Evolutionary conservation across 2,329 filamentous ascomycete genomes (phyloP), one percentile per base, ranked within the genome.

Genomic region (Xenoacremonium recifei): DNA sequence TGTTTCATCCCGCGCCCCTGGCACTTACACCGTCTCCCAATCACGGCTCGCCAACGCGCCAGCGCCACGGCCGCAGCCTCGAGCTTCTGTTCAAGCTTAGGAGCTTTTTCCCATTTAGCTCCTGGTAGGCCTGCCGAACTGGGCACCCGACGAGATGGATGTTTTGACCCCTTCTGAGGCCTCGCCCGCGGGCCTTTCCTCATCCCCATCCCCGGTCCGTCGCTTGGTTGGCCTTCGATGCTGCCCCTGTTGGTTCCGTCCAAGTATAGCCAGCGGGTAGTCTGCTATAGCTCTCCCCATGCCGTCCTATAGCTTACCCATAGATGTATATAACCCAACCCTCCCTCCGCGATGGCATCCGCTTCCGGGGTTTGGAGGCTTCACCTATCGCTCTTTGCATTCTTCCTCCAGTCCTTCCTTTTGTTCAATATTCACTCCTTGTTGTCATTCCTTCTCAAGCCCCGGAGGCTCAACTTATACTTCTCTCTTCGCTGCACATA

Each of bases 341-440:
- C 29, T 31, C 29, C 29, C n/a, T 31, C 7, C 29, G 7, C n/a
- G n/a, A n/a, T n/a, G n/a, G n/a, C 29, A 31, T 31, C 29, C 29
- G 29, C 7, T n/a, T 31, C 17, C 29, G 29, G 29, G 17, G 6
- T 31, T 6, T 31, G n/a, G 29, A 15, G 29, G 7, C n/a, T 31
- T 15, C 7, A 9, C 29, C n/a, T 10, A 10, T 15, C 7, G n/a
- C 7, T 19, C 37, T 39, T 39, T 39, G 11, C 17, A 25, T 41
- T 20, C 29, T 38, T 23, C 12, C 27, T 21, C 23, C 20, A 35
- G 38, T 32, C 32, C 18, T 23, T 44, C 33, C 20, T 32, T 43
- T 27, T 21, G 18, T 25, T 38, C 35, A 21, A 19, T 29, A 21
- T 42, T 41, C 12, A 11, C 29, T 31, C 29, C 7, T 15, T 31